phyloP scores from a whole-genome alignment of 192 early-diverging fungal species.

The Podila clonocystis region DNA sequence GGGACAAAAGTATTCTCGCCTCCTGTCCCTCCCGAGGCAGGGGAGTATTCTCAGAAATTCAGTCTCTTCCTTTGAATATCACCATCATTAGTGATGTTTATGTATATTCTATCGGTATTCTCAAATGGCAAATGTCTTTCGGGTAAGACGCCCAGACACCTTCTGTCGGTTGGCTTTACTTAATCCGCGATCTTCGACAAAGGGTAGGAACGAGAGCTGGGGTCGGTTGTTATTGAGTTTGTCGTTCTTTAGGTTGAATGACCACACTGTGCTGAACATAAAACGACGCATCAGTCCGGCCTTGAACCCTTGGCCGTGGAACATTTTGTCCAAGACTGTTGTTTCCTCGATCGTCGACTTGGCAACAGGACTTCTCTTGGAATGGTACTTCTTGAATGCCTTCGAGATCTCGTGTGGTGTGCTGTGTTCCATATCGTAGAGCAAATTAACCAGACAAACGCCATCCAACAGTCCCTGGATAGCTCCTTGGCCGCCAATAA shows the following conservation, averaged over 20 bases:
- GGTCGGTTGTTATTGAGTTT: constrained; percentile 4
- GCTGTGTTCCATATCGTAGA: background rate
- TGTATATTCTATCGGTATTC: too few species aligned
- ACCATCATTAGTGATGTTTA: too few species aligned
- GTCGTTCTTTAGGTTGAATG: background rate
- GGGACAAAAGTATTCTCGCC: too few species aligned
- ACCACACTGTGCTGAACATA: background rate
- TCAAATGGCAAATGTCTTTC: background rate
- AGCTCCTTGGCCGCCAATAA: constrained; percentile 5
- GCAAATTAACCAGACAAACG: constrained; percentile 3
- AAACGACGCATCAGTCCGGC: background rate
- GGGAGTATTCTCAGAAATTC: too few species aligned
- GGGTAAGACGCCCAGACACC: constrained; percentile 1
- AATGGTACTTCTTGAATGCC: constrained; percentile 1
- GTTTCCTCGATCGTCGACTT: background rate
- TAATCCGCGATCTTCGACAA: background rate
- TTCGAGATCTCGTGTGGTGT: background rate
- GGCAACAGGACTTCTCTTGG: background rate
- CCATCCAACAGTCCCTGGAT: constrained; percentile 1
- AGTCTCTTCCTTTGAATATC: too few species aligned
- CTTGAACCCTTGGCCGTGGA: background rate
- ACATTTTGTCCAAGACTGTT: background rate
- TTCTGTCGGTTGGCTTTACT: background rate
- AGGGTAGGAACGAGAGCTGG: constrained; percentile 3
- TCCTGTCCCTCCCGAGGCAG: too few species aligned